These are phyloP conservation scores for Geosiphon pyriformis DNA, from an alignment of 192 early-diverging fungal species.

Conservation along the genomic window DNA sequence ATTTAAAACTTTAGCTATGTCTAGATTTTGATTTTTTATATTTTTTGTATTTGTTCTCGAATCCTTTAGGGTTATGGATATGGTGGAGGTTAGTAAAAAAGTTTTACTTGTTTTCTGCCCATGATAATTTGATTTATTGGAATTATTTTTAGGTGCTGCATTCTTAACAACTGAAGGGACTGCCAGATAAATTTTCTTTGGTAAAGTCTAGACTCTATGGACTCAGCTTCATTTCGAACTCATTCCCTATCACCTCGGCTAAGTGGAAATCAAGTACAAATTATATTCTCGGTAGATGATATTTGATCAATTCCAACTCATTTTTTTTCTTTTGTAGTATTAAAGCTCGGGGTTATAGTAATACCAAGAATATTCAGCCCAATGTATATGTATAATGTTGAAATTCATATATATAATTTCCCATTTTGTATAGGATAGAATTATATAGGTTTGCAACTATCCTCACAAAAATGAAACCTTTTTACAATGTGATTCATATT, in stretches of 20 bases:
- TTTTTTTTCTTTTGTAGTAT: too few relatives aligned
- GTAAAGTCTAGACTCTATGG: constrained; percentile 85
- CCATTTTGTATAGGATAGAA: too few relatives aligned
- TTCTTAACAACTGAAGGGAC: constrained; percentile 25
- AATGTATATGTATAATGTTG: too few relatives aligned
- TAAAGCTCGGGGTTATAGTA: too few relatives aligned
- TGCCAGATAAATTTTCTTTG: constrained; percentile 37
- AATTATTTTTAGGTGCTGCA: constrained; percentile 13
- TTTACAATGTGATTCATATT: too few relatives aligned
- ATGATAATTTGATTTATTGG: not conserved
- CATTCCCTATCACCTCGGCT: constrained; percentile 74
- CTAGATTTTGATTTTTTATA: not conserved
- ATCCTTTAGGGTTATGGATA: constrained; percentile 20
- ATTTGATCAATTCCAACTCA: too few relatives aligned
- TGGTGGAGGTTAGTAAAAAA: constrained; percentile 12
- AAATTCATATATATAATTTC: too few relatives aligned
- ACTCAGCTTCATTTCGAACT: constrained; percentile 87
- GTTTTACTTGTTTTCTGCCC: not conserved
- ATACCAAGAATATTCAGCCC: too few relatives aligned
- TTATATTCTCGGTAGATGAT: too few relatives aligned
- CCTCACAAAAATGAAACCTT: too few relatives aligned
- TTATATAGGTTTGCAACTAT: too few relatives aligned
- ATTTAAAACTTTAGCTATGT: not conserved
- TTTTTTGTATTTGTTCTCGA: not conserved
- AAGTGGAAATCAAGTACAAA: too few relatives aligned